Evolutionary conservation across 176 grass and related monocot genomes (phyloP).

Genomic region (Rhipidocladum racemiflorum): DNA sequence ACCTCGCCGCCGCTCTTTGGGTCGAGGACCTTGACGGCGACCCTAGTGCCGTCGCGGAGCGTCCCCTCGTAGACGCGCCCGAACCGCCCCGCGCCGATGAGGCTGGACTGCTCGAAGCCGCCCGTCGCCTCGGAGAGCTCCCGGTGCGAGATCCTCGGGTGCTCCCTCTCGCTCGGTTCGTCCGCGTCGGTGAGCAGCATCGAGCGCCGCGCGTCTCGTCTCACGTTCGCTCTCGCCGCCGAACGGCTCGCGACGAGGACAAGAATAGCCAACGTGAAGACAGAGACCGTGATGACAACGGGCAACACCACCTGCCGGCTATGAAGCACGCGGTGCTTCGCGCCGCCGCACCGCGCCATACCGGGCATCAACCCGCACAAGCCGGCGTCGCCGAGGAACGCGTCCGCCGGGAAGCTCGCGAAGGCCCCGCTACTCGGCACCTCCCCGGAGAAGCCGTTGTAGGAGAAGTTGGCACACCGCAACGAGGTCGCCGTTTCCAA

Average conservation of each 20-base stretch:
- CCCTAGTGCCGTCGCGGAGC: slow-evolving; percentile 56
- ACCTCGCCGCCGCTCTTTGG: slow-evolving; percentile 61
- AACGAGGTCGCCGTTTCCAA: slow-evolving; percentile 46
- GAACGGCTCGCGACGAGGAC: slow-evolving; percentile 12
- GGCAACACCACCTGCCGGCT: slow-evolving; percentile 38
- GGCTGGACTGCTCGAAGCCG: slow-evolving; percentile 57
- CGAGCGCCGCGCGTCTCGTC: slow-evolving; percentile 31
- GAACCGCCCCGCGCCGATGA: slow-evolving; percentile 72
- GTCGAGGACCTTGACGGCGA: slow-evolving; percentile 91
- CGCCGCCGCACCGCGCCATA: slow-evolving; percentile 35
- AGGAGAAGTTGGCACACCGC: slow-evolving; percentile 61
- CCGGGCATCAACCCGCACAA: slow-evolving; percentile 53
- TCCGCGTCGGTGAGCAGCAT: slow-evolving; percentile 40
- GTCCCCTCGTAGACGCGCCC: slow-evolving; percentile 76
- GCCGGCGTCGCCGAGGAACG: slow-evolving; percentile 58
- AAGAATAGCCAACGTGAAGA: slow-evolving; percentile 28
- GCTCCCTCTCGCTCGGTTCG: slow-evolving; percentile 52
- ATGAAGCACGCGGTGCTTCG: background rate
- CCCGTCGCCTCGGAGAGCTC: slow-evolving; percentile 75
- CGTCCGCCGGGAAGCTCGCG: slow-evolving; percentile 41
- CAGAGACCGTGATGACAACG: slow-evolving; percentile 28
- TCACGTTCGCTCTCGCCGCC: background rate
- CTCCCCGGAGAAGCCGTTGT: slow-evolving; percentile 72
- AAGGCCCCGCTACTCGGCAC: slow-evolving; percentile 56
- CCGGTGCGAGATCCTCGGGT: slow-evolving; percentile 75